Conservation (phyloP, 495 filamentous ascomycete species). For the Tuber borchii region DNA sequence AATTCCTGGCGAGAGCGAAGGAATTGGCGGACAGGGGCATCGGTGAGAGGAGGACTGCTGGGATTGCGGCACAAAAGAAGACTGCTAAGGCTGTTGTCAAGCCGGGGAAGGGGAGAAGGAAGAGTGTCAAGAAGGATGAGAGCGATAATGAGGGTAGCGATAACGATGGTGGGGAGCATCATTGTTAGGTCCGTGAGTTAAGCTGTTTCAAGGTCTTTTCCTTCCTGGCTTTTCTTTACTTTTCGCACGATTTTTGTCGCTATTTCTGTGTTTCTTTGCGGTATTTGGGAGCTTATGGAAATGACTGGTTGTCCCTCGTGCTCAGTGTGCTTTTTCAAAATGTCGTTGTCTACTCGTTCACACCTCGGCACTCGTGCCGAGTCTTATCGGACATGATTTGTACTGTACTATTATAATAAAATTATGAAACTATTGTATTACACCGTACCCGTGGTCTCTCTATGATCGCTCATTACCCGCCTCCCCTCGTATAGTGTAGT, state of each 20-base stretch:
- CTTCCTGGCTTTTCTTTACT: background rate
- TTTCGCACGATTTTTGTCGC: background rate
- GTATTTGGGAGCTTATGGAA: background rate
- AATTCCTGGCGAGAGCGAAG: conserved; percentile 60
- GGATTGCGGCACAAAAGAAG: conserved; percentile 70
- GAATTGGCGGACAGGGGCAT: conserved; percentile 61
- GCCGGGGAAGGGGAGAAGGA: conserved; percentile 49
- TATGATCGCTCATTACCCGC: background rate
- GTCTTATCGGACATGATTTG: background rate
- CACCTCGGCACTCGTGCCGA: background rate
- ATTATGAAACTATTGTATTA: background rate
- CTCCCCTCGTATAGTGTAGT: background rate
- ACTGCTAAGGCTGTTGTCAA: conserved; percentile 49
- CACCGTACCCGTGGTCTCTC: background rate
- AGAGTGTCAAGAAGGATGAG: conserved; percentile 33
- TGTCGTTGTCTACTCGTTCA: background rate
- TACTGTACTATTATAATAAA: background rate
- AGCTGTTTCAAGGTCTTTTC: background rate
- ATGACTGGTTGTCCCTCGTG: background rate
- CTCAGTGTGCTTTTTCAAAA: background rate
- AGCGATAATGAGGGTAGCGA: conserved; percentile 6
- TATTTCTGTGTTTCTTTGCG: background rate
- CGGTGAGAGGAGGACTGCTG: conserved; percentile 63
- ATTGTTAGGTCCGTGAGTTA: conserved; percentile 2
- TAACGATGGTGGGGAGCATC: conserved; percentile 28